Percentiles rank a stretch among this genome's conserved stretches.
Conservation (phyloP, 202 grass and related monocot genomes). For the Bolboschoenoplectus hybrid region DNA sequence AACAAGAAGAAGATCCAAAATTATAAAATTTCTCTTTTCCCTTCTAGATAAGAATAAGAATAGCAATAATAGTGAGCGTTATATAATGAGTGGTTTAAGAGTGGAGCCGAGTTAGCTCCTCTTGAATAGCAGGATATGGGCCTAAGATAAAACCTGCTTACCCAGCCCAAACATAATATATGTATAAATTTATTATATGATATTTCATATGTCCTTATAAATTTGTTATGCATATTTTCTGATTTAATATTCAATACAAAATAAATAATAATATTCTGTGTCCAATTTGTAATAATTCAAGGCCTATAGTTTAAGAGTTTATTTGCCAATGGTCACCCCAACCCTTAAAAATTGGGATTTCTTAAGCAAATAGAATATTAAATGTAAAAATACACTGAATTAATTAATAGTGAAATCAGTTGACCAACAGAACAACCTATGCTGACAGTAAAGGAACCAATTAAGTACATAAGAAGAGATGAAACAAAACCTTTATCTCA, state of each 20-base stretch:
- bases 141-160: no score
- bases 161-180: neutral
- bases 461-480: neutral
- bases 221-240: neutral
- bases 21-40: neutral
- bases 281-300: neutral
- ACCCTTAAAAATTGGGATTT: neutral
- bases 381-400: neutral
- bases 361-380: neutral
- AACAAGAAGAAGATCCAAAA: neutral
- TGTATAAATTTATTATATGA: neutral
- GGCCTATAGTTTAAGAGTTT: neutral
- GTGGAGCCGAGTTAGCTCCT: no score
- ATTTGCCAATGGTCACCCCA: neutral
- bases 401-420: neutral
- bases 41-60: no score
- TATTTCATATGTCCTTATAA: neutral
- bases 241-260: neutral
- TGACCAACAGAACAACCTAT: neutral
- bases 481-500: constrained; percentile 10
- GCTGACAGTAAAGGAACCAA: neutral
- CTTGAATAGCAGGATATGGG: no score
- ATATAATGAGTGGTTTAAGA: no score
- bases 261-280: no score
- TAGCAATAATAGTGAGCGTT: no score